These are phyloP conservation scores for Lecanoromycetidae sp. DNA, from an alignment of 2,329 filamentous ascomycete genomes.

Conservation along the genomic window DNA sequence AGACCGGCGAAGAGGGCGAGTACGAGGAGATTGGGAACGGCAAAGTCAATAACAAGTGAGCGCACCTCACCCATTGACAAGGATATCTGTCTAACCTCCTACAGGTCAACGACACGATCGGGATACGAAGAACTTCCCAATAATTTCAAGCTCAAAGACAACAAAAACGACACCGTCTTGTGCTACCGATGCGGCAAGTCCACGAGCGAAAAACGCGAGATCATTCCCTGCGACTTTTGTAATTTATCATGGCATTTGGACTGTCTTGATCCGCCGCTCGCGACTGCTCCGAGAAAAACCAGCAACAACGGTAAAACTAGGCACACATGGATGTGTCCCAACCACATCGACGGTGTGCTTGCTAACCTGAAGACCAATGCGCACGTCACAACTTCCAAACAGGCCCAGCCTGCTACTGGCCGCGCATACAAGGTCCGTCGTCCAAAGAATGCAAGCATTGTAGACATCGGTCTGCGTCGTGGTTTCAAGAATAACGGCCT, in stretches of 20 bases:
- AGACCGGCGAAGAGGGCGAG: conserved; percentile 62
- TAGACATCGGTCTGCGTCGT: conserved; percentile 41
- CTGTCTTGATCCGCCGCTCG: conserved; percentile 73
- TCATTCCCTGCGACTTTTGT: conserved; percentile 80
- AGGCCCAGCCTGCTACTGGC: conserved; percentile 19
- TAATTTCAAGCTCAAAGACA: conserved; percentile 56
- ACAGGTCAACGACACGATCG: conserved; percentile 12
- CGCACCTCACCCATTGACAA: neutral
- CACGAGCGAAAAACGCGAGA: conserved; percentile 52
- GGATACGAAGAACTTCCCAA: conserved; percentile 51
- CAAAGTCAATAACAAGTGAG: conserved; percentile 15
- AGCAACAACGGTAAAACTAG: conserved; percentile 43
- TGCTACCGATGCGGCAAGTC: conserved; percentile 65
- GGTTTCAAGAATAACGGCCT: conserved; percentile 60
- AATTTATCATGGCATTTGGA: conserved; percentile 80
- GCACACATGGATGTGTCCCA: conserved; percentile 74
- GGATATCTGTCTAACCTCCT: neutral
- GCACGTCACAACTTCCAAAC: conserved; percentile 31
- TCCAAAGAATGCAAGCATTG: conserved; percentile 37
- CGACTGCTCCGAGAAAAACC: conserved; percentile 54
- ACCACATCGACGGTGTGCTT: conserved; percentile 69
- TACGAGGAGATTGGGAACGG: conserved; percentile 52
- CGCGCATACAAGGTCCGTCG: conserved; percentile 34
- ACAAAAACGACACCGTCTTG: conserved; percentile 61
- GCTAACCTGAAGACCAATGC: conserved; percentile 40